Base-by-base conservation (phyloP, 2,329 filamentous ascomycete species). In the Chaetomium olivaceum region DNA sequence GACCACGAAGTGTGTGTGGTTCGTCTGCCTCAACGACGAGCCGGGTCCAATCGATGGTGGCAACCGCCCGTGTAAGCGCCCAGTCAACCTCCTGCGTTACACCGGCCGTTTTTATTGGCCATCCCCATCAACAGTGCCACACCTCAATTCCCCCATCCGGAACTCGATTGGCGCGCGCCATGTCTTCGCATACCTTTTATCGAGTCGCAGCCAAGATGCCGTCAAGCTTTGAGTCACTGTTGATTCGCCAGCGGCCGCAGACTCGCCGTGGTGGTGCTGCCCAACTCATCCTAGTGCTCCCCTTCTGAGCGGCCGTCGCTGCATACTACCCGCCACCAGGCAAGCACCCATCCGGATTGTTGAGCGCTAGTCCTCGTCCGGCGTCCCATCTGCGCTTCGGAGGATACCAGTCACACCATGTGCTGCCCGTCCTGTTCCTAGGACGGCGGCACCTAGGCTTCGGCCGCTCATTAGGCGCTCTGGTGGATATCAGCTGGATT, bases 161-260 rank as follows among this genome's bases (percentile, higher is more conserved):
- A 43, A 33, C 58, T 61, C 58, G 63, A 68, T 73, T 73, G 69
- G 71, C 72, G 71, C 72, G 72, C 72, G 71, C 71, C 72, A 69
- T 71, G 50, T 61, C 59, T 59, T 65, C 57, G 68, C 69, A 71
- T 69, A 58, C 48, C 69, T 52, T 62, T 61, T 69, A 69, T 73
- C 65, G 70, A 70, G 62, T 67, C 61, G 60, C 50, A 61, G 52
- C 59, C 63, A 58, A 57, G 39, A 43, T 43, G 39, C 16, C 39
- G 39, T 43, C 39, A 16, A 43, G 16, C 36, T 27, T 39, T 58
- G 46, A 65, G 52, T 58, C 50, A 61, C 36, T 36, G 58, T 59
- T 72, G 66, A 73, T 73, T 73, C 68, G 71, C 52, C 64, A 50
- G 54, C 29, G 51, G 27, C 43, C n/a, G 54, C 29, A 60, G 61